phyloP scores from a whole-genome alignment of 208 protist species.

The Blechomonas ayalai region DNA sequence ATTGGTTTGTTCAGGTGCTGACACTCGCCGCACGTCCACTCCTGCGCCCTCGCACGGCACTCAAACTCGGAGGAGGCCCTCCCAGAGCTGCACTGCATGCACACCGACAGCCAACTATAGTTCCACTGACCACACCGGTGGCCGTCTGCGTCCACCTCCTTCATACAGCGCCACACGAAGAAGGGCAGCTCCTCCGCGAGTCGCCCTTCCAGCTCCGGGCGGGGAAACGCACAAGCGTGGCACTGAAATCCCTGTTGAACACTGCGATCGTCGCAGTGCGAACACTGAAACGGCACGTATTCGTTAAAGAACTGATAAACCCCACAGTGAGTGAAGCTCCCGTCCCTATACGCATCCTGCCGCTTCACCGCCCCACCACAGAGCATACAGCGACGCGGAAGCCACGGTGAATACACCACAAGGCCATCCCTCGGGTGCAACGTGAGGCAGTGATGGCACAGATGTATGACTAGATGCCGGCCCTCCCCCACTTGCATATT shows the following conservation, averaged over 20 bases:
- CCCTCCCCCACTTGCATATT: slow-evolving; percentile 4
- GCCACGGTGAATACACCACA: slow-evolving; percentile 30
- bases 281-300: slow-evolving; percentile 50
- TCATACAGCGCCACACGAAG: slow-evolving; percentile 62
- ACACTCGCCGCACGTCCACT: slow-evolving; percentile 51
- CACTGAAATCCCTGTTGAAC: slow-evolving; percentile 61
- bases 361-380: slow-evolving; percentile 31
- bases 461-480: slow-evolving; percentile 19
- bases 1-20: slow-evolving; percentile 43
- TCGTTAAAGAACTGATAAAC: slow-evolving; percentile 48
- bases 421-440: slow-evolving; percentile 61
- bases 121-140: slow-evolving; percentile 61
- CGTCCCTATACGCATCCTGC: slow-evolving; percentile 1
- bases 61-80: slow-evolving; percentile 31
- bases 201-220: slow-evolving; percentile 25
- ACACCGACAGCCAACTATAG: slow-evolving; percentile 58
- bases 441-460: slow-evolving; percentile 40
- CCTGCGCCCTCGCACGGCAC: slow-evolving; percentile 38
- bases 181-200: slow-evolving; percentile 3
- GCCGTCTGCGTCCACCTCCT: slow-evolving; percentile 18
- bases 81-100: slow-evolving; percentile 29
- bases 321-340: slow-evolving; percentile 35
- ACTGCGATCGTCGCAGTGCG: slow-evolving; percentile 11
- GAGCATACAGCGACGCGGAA: slow-evolving; percentile 56
- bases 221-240: slow-evolving; percentile 30